Evolutionary conservation across 2,329 filamentous ascomycete genomes (phyloP), one percentile per base, ranked within the genome.

Genomic region (Trichoderma cornu-damae): DNA sequence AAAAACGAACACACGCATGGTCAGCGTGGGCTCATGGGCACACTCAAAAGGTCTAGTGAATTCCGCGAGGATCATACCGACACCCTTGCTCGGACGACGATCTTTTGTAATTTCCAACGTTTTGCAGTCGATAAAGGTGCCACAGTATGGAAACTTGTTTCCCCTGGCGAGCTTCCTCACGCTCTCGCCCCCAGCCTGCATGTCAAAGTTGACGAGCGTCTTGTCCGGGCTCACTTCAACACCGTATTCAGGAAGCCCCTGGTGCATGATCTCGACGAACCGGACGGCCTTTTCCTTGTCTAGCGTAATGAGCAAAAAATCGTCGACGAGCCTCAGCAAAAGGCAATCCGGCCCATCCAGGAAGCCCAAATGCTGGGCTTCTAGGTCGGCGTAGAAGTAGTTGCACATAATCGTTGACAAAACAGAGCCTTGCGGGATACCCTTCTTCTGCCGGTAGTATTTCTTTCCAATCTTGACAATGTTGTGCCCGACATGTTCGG

Each of bases 381-480:
- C 94, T 1, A 97, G 81, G 61, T 94, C 85, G 5, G 89, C 92
- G 68, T 99, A 99, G 71, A 97, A 96, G 72, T 96, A 93, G 72
- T 91, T 97, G 77, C 94, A 97, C 4, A 99, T 78, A 38, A 91
- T 78, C 42, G 87, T 89, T 0, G 92, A 96, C 4, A 99, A 70
- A 1, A 96, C 81, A 0, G 92, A 96, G 6, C 94, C 94, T 70
- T 99, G 94, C 0, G 94, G 92, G 37, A 99, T 97, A 12, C 94
- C 94, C 20, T 81, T 77, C 69, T 86, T 93, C 69, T 99, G 94
- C 22, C 90, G 83, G 69, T 94, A 96, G 69, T 86, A 91, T 63
- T 87, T 89, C 73, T 91, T 93, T 47, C 91, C 92, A 37, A 97
- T 86, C 67, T 89, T 90, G 66, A 99, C 84, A 24, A 96, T 77